Base-by-base conservation (phyloP, 2,329 filamentous ascomycete genomes). In the Trichophyton schoenleinii region DNA sequence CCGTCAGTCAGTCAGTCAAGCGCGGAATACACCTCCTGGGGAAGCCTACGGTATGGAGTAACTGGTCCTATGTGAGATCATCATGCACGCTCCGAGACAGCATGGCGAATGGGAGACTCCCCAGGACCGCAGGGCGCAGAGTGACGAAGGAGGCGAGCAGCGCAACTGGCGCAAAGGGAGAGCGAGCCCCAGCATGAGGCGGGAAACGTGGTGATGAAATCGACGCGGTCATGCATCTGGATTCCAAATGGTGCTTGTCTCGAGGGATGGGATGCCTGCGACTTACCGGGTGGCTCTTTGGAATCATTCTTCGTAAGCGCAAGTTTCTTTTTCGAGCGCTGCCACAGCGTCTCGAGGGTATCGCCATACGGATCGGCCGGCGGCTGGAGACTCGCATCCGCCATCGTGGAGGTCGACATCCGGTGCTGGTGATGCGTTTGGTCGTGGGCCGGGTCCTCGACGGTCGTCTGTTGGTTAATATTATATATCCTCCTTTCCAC, bases 271-370 rank as follows among this genome's bases (percentile, higher is more conserved):
- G 6, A 44, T 22, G 15, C 22, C 34, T 57, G 31, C 46, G 20
- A 63, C 62, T 61, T 46, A 64, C 62, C 62, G 60, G 61, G 38
- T 58, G 58, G 60, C 20, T 59, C 58, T 59, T 65, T 64, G 49
- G 63, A 58, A 58, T 61, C 60, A 31, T 61, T 61, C 25, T 63
- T 60, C 28, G 62, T 59, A 53, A 64, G 31, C 49, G 57, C 62
- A 58, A 66, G 58, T 57, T 61, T 62, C 48, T 65, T 61, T 59
- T 64, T 65, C 38, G 63, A 62, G 52, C 62, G 59, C 59, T 61
- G 57, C 64, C 64, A 64, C 38, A 66, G 58, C 59, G 62, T 28
- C 46, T 64, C 63, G 41, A 61, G 60, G 34, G 61, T 64, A 44
- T 63, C 49, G 57, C 60, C 34, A 60, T 46, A 59, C 36, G 57